A percentile compares a stretch with the other conserved stretches of the same genome.
These are phyloP conservation scores for Suaeda aralocaspica DNA, from an alignment of 148 eudicot genomes.

Conservation along the genomic window DNA sequence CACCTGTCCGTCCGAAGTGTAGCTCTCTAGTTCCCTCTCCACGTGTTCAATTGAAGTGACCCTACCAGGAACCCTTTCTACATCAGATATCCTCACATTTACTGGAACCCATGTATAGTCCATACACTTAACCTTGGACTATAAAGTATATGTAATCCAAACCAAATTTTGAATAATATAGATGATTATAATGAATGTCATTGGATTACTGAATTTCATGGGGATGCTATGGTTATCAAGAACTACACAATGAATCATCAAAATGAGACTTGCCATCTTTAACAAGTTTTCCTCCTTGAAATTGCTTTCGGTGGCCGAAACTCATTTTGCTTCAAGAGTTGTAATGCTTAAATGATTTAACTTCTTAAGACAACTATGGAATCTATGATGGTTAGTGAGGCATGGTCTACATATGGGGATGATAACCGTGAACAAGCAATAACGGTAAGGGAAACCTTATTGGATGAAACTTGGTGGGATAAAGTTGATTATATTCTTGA, in stretches of 20 bases:
- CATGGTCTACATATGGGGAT: no score
- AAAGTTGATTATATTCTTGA: conserved; percentile 11
- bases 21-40: no score
- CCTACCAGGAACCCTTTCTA: conserved; percentile 4
- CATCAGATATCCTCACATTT: conserved; percentile 15
- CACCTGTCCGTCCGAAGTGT: no score
- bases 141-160: conserved; percentile 1
- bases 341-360: conserved; percentile 16
- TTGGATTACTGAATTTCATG: conserved; percentile 6
- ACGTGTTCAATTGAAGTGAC: no score
- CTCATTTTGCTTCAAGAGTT: conserved; percentile 18
- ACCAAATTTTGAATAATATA: no score
- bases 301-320: no score
- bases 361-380: conserved; percentile 11
- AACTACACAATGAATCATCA: conserved; percentile 30
- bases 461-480: conserved; percentile 14
- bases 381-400: no score
- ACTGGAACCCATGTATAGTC: conserved; percentile 26
- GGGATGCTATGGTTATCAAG: conserved; percentile 10
- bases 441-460: conserved; percentile 6
- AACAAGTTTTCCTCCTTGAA: conserved; percentile 24
- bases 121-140: conserved; percentile 20
- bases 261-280: conserved; percentile 24
- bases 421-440: no score
- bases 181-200: conserved; percentile 6